Evolutionary conservation across 2,329 filamentous ascomycete genomes (phyloP).

Genomic region (Fusarium sp.): DNA sequence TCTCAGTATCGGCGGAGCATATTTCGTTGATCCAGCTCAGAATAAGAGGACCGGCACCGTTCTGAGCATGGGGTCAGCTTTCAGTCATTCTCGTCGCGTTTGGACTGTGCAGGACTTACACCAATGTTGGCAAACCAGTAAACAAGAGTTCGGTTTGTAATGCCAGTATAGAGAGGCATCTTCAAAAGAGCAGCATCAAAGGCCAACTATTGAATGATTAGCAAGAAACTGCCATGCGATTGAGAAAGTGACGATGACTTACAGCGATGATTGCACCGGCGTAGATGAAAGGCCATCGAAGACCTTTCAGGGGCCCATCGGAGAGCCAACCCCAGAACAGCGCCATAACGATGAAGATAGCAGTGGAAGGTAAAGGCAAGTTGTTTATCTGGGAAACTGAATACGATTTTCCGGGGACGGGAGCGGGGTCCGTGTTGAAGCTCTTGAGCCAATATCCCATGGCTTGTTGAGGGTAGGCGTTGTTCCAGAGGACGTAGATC

Average conservation of each 20-base stretch:
- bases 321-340: conserved; percentile 41
- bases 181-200: conserved; percentile 27
- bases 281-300: conserved; percentile 42
- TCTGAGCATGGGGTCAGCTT: neutral
- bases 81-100: rapidly evolving
- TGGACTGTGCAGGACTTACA: conserved; percentile 20
- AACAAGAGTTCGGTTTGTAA: conserved; percentile 26
- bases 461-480: neutral
- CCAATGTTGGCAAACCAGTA: conserved; percentile 45
- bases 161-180: conserved; percentile 38
- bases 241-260: neutral
- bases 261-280: conserved; percentile 34
- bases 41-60: conserved; percentile 42
- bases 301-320: conserved; percentile 32
- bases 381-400: conserved; percentile 17
- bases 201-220: conserved; percentile 6
- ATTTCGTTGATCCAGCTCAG: conserved; percentile 48
- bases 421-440: conserved; percentile 5
- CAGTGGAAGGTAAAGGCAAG: conserved; percentile 33
- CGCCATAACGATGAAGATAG: conserved; percentile 39
- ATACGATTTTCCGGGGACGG: conserved; percentile 5
- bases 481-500: conserved; percentile 19
- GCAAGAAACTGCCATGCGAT: rapidly evolving
- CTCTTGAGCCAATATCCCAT: conserved; percentile 25
- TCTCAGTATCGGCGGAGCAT: conserved; percentile 41